These are phyloP conservation scores for Metschnikowia santaceciliae DNA, from an alignment of 805 yeast genomes.

Conservation along the genomic window DNA sequence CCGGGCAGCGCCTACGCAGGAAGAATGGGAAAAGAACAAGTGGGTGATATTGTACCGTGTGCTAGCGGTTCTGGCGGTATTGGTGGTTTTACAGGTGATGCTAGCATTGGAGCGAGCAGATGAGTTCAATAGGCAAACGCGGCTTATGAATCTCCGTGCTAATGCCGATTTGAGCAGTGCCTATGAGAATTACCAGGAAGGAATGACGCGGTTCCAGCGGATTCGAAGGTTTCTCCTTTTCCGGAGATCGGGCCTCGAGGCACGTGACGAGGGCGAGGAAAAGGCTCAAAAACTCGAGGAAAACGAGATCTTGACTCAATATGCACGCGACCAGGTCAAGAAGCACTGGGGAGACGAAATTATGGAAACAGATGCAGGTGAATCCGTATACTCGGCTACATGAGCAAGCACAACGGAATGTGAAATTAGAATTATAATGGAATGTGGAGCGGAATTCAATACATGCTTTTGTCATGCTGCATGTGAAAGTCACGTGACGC, in stretches of 20 bases:
- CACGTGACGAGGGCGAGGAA: conserved; percentile 12
- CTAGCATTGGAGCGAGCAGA: conserved; percentile 35
- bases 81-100: conserved; percentile 40
- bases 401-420: neutral
- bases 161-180: conserved; percentile 27
- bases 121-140: conserved; percentile 22
- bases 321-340: conserved; percentile 24
- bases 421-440: too few relatives aligned
- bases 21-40: conserved; percentile 40
- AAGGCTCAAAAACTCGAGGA: conserved; percentile 22
- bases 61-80: conserved; percentile 33
- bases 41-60: conserved; percentile 41
- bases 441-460: too few relatives aligned
- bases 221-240: conserved; percentile 31
- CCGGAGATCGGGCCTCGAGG: conserved; percentile 26
- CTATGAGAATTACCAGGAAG: conserved; percentile 27
- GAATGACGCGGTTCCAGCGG: conserved; percentile 26
- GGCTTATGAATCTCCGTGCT: conserved; percentile 25
- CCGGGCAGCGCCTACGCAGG: conserved; percentile 37
- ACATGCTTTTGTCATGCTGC: neutral
- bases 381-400: too few relatives aligned
- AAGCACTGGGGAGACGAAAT: conserved; percentile 18
- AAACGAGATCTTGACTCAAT: conserved; percentile 28
- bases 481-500: neutral
- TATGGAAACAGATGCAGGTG: neutral